phyloP scores from a whole-genome alignment of 2,329 filamentous ascomycete genomes.

The Fusarium sp. region DNA sequence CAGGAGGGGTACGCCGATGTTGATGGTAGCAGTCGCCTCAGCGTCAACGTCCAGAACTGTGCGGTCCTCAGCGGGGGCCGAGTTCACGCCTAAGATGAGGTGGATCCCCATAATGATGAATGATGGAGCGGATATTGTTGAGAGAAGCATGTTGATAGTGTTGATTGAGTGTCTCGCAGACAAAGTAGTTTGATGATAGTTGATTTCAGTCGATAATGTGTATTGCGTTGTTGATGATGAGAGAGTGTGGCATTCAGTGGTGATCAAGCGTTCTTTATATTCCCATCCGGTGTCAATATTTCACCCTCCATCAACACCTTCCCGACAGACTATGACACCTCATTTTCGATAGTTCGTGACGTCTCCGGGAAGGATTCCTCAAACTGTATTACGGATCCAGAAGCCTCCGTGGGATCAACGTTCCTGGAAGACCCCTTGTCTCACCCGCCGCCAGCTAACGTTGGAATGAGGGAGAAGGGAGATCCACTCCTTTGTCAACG shows the following conservation, averaged over 20 bases:
- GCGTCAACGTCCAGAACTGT: neutral
- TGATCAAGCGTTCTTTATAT: conserved; percentile 1
- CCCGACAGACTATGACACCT: neutral
- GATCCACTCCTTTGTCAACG: neutral
- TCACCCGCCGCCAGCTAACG: neutral
- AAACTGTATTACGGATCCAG: conserved; percentile 1
- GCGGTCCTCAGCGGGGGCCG: conserved; percentile 10
- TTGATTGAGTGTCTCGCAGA: neutral
- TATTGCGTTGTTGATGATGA: neutral
- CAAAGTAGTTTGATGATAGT: neutral
- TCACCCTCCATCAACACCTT: neutral
- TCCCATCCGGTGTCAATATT: neutral
- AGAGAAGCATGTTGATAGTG: conserved; percentile 28
- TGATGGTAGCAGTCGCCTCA: neutral
- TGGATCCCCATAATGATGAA: conserved; percentile 22
- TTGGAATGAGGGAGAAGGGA: neutral
- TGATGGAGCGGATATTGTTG: conserved; percentile 5
- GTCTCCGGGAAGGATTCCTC: neutral
- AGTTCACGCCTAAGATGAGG: neutral
- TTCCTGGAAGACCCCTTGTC: neutral
- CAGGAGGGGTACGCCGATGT: neutral
- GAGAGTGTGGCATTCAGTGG: neutral
- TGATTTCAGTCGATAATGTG: neutral
- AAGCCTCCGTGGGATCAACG: neutral
- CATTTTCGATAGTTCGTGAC: neutral